Percentiles rank a stretch among this genome's conserved stretches.
Conservation (phyloP, 768 basidiomycete genomes). For the Chlorophyllum brunneum region DNA sequence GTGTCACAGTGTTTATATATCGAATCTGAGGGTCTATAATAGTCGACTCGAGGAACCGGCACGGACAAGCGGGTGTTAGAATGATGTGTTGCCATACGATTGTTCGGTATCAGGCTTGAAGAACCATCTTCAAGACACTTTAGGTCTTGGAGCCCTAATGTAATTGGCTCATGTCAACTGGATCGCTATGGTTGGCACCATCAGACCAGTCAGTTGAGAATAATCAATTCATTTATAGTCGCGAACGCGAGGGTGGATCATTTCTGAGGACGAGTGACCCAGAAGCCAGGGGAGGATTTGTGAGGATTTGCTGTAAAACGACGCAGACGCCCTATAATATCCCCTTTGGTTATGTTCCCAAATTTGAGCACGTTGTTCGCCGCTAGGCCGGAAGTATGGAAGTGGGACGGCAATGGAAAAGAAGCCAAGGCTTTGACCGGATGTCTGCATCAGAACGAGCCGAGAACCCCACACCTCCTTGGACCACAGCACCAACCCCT, state of each 20-base stretch:
- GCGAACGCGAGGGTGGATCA: background rate
- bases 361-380: background rate
- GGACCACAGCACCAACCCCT: no score
- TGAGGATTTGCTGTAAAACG: background rate
- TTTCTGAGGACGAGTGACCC: background rate
- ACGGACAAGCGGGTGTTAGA: background rate
- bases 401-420: background rate
- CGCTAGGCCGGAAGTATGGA: background rate
- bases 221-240: slow-evolving; percentile 5
- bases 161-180: background rate
- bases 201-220: background rate
- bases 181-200: background rate
- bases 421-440: background rate
- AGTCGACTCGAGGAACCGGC: background rate
- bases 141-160: background rate
- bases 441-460: no score
- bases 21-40: background rate
- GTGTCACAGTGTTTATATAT: background rate
- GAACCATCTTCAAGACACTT: background rate
- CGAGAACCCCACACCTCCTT: no score
- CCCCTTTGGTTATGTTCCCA: background rate
- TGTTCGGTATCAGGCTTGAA: background rate
- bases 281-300: background rate
- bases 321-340: background rate
- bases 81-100: background rate